Percentiles rank a stretch among this genome's conserved stretches.
These are phyloP conservation scores for Buxus sempervirens DNA, from an alignment of 164 flowering plant species.

Conservation along the genomic window DNA sequence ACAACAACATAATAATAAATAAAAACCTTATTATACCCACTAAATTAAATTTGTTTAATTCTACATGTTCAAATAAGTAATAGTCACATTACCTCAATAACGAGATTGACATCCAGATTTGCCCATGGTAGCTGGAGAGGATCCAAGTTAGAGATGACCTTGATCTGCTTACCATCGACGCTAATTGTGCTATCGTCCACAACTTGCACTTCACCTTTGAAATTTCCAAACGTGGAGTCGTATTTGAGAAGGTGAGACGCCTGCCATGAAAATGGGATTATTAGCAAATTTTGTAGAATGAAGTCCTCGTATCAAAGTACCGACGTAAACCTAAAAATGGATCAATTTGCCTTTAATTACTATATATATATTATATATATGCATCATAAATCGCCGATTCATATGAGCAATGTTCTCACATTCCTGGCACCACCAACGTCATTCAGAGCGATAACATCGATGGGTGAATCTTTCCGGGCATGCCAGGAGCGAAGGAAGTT, in stretches of 20 bases:
- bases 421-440: slow-evolving; percentile 97
- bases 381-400: not conserved
- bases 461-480: slow-evolving; percentile 83
- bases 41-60: no score
- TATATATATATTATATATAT: not conserved
- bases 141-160: slow-evolving; percentile 90
- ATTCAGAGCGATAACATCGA: slow-evolving; percentile 83
- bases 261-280: slow-evolving; percentile 28
- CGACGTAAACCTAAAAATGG: no score
- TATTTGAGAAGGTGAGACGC: slow-evolving; percentile 97
- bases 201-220: slow-evolving; percentile 90
- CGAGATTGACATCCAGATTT: slow-evolving; percentile 92
- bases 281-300: no score
- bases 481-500: slow-evolving; percentile 99
- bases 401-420: no score
- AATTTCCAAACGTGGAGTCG: slow-evolving; percentile 90
- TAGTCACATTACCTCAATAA: slow-evolving; percentile 98
- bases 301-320: no score
- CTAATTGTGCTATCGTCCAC: slow-evolving; percentile 72
- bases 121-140: slow-evolving; percentile 97
- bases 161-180: slow-evolving; percentile 87
- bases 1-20: no score
- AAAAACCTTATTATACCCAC: no score
- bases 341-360: no score
- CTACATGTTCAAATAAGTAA: no score